Conservation (phyloP, 2,329 filamentous ascomycete genomes). For the Ramularia collo-cygni region DNA sequence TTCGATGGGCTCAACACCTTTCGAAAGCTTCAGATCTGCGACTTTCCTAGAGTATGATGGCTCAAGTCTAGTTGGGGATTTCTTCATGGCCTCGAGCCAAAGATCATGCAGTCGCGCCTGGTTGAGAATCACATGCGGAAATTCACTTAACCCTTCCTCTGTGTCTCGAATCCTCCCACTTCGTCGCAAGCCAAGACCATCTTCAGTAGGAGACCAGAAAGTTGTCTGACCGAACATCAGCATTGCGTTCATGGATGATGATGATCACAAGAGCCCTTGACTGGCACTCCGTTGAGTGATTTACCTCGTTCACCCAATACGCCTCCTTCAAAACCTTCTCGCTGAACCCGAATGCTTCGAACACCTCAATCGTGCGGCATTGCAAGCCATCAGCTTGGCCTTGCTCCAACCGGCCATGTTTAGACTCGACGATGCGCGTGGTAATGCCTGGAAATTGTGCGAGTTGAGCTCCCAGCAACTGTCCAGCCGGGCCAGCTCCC, state of each 20-base stretch:
- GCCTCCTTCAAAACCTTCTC: slow-evolving; percentile 59
- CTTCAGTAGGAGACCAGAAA: slow-evolving; percentile 53
- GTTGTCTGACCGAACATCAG: slow-evolving; percentile 46
- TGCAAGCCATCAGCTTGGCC: slow-evolving; percentile 52
- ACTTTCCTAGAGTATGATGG: slow-evolving; percentile 25
- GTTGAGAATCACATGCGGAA: slow-evolving; percentile 61
- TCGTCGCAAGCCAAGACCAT: slow-evolving; percentile 49
- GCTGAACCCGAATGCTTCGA: slow-evolving; percentile 63
- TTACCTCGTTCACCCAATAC: slow-evolving; percentile 55
- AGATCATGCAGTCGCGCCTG: slow-evolving; percentile 62
- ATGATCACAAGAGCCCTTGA: background rate
- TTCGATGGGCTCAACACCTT: slow-evolving; percentile 45
- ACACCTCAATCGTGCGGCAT: slow-evolving; percentile 63
- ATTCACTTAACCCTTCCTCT: slow-evolving; percentile 54
- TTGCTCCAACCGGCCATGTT: slow-evolving; percentile 26
- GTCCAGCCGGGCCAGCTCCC: slow-evolving; percentile 43
- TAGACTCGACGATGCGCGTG: slow-evolving; percentile 40
- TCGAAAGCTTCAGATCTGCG: slow-evolving; percentile 20
- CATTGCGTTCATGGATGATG: too few relatives aligned
- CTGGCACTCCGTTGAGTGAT: background rate
- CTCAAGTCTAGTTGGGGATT: slow-evolving; percentile 25
- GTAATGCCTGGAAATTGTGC: slow-evolving; percentile 42
- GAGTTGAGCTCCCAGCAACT: slow-evolving; percentile 47
- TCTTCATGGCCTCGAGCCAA: slow-evolving; percentile 30
- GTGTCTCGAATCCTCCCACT: slow-evolving; percentile 58